Base-by-base conservation (phyloP, 2,329 filamentous ascomycete species). In the Epichloe bromicola region DNA sequence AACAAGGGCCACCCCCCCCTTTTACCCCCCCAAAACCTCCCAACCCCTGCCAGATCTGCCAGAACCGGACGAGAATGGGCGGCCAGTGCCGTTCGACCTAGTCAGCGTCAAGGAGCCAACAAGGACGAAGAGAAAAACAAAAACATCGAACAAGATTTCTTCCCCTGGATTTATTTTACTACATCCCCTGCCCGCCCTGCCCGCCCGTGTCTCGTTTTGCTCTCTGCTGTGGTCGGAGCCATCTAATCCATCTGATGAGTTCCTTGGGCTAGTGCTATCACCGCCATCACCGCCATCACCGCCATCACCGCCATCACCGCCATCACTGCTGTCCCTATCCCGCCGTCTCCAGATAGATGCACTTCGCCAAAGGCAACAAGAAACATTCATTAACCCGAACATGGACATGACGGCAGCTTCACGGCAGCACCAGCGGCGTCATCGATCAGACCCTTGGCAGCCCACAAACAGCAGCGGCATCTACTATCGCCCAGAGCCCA, bases 401-500 rank as follows among this genome's bases (percentile, higher is more conserved):
- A 50, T 40, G 33, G 52, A 40, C 39, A 50, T 40, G 33, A 54
- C 52, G 50, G 34, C 53, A 54, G 53, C 19, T 42, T 38, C 47
- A 36, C 43, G 38, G 30, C 45, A 39, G 30, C 45, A 44, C 3
- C 49, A 42, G n/a, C 46, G 42, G 19, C 50, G 43, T 40, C 53
- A 38, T 12, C 53, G 50, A 19, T 42, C 53, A 19, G 53, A 37
- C 17, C n/a, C 43, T 23, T 54, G 53, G 53, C 41, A 46, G 10
- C n/a, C 46, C 23, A 40, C 50, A 19, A 46, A 49, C 40, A 50
- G 33, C 40, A 50, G 42, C 39, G 47, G 50, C 50, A 41, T 54
- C 48, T 54, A 50, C 43, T 54, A 54, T n/a, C 53, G 53, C n/a
- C 50, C 46, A 26, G 53, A 48, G 15, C 19, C 53, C 19, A 43